Conservation (phyloP, 2,329 filamentous ascomycete species). For the Lasiodiplodia gonubiensis region DNA sequence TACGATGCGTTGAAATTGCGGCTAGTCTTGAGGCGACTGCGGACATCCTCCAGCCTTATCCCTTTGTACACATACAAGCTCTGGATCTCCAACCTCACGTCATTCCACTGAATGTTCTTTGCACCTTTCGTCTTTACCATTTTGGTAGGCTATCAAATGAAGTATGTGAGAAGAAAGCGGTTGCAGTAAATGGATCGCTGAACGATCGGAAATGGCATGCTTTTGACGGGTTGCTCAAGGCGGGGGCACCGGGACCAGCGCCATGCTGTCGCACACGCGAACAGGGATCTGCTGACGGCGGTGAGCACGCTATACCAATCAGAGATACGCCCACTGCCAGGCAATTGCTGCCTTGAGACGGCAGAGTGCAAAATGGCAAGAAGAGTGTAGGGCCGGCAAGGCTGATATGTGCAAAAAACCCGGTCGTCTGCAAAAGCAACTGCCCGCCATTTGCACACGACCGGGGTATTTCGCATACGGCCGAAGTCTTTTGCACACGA, state of each 20-base stretch:
- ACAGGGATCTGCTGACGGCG: too few species aligned
- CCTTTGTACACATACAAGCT: background rate
- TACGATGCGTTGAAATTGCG: conserved; percentile 5
- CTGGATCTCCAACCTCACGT: background rate
- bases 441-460: too few species aligned
- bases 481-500: too few species aligned
- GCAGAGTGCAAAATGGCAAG: too few species aligned
- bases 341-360: too few species aligned
- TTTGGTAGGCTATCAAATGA: background rate
- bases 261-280: background rate
- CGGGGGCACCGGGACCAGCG: background rate
- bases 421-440: too few species aligned
- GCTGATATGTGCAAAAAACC: too few species aligned
- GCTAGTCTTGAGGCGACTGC: background rate
- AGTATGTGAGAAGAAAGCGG: background rate
- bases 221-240: background rate
- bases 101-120: background rate
- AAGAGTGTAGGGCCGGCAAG: too few species aligned
- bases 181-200: background rate
- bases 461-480: too few species aligned
- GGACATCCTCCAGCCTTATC: background rate
- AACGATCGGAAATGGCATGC: too few species aligned
- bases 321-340: too few species aligned
- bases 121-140: conserved; percentile 11
- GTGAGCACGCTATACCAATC: too few species aligned